Conservation (phyloP, 805 yeast species). For the Lachancea cidri region DNA sequence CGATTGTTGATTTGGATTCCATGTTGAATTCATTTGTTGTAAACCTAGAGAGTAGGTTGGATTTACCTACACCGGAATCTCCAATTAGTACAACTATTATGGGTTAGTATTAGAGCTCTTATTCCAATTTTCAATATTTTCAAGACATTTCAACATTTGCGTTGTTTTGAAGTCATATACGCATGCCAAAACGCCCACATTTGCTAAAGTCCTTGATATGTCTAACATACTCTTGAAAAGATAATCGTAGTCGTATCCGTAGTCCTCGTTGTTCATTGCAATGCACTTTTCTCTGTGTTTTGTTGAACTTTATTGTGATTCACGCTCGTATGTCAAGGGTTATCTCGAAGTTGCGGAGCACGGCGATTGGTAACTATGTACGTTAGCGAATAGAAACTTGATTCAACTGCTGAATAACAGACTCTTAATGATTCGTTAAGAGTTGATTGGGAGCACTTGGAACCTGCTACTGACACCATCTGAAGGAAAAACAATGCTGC, state of each 20-base stretch:
- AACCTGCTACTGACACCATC: no score
- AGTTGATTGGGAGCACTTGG: no score
- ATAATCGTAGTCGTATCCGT: slow-evolving; percentile 80
- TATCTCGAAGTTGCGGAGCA: not conserved
- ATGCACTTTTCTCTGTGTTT: not conserved
- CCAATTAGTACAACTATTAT: slow-evolving; percentile 80
- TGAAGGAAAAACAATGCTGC: no score
- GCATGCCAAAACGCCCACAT: no score
- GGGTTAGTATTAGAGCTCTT: slow-evolving; percentile 2
- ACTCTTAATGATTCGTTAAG: no score
- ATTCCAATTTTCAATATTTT: not conserved
- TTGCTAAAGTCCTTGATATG: no score
- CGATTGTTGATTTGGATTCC: slow-evolving; percentile 91
- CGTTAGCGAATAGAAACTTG: not conserved
- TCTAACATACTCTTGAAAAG: slow-evolving; percentile 62
- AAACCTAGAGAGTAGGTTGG: slow-evolving; percentile 88
- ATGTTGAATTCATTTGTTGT: slow-evolving; percentile 93
- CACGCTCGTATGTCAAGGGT: not conserved
- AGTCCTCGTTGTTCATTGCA: slow-evolving; percentile 50
- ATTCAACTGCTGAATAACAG: no score
- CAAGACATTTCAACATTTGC: not conserved
- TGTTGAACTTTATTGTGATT: not conserved
- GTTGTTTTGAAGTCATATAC: no score
- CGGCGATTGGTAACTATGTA: not conserved
- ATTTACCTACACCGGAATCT: slow-evolving; percentile 95